Conservation (phyloP, 495 filamentous ascomycete species). For the Pyrenula massariospora region DNA sequence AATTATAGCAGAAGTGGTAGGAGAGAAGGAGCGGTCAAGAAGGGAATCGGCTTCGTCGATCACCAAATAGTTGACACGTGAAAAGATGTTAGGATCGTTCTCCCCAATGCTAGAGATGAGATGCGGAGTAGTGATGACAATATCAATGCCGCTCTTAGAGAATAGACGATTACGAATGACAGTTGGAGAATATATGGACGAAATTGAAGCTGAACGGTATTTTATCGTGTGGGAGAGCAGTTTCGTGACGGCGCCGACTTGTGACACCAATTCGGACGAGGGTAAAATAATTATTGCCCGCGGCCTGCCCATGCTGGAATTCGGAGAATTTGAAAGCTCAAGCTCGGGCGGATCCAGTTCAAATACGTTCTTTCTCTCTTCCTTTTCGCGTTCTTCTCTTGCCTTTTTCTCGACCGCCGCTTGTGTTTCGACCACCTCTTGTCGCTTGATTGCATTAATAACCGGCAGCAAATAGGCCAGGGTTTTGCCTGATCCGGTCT, state of each 20-base stretch:
- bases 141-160: constrained; percentile 67
- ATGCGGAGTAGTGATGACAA: constrained; percentile 80
- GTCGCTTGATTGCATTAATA: constrained; percentile 70
- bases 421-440: constrained; percentile 52
- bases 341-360: constrained; percentile 43
- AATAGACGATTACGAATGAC: constrained; percentile 85
- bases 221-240: constrained; percentile 69
- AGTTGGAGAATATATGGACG: constrained; percentile 56
- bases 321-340: constrained; percentile 47
- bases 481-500: constrained; percentile 96
- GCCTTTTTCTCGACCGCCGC: constrained; percentile 37
- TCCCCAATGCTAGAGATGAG: constrained; percentile 76
- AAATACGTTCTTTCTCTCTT: constrained; percentile 26
- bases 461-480: constrained; percentile 78
- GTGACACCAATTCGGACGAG: constrained; percentile 83
- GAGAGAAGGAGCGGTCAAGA: constrained; percentile 80
- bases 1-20: constrained; percentile 69
- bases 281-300: constrained; percentile 82
- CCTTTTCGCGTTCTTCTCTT: constrained; percentile 32
- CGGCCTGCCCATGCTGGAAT: constrained; percentile 64
- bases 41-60: constrained; percentile 94
- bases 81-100: constrained; percentile 77
- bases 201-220: constrained; percentile 67
- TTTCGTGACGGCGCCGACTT: constrained; percentile 72
- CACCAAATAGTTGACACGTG: constrained; percentile 74